Percentiles rank a stretch among this genome's conserved stretches.
Conservation (phyloP, 2,329 filamentous ascomycete genomes). For the Daldinia sp. region DNA sequence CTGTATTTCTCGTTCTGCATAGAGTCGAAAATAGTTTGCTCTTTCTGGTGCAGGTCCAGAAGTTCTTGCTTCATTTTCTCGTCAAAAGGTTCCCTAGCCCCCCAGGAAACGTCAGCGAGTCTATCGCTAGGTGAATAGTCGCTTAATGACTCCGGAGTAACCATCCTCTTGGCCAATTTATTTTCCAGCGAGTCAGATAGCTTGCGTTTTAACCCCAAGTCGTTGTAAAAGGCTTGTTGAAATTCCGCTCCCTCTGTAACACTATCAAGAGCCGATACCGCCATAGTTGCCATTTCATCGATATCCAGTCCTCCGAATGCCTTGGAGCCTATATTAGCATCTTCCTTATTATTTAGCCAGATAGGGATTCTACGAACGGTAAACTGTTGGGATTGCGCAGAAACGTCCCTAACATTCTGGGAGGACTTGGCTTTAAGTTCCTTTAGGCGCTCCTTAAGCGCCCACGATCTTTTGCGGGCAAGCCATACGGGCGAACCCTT, state of each 20-base stretch:
- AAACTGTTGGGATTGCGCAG: not conserved
- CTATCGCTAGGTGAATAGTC: conserved; percentile 13
- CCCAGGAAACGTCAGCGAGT: conserved; percentile 36
- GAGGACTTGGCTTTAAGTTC: conserved; percentile 39
- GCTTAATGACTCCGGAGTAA: not conserved
- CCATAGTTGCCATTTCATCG: conserved; percentile 2
- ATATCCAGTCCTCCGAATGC: conserved; percentile 7
- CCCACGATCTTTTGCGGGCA: conserved; percentile 76
- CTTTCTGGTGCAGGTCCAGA: conserved; percentile 45
- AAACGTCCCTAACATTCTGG: not conserved
- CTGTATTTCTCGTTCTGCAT: conserved; percentile 76
- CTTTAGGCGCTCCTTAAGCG: conserved; percentile 70
- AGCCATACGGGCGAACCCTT: conserved; percentile 68
- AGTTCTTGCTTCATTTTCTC: conserved; percentile 62
- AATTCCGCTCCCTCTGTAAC: not conserved
- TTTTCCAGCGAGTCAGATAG: conserved; percentile 9
- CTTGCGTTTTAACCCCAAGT: conserved; percentile 35
- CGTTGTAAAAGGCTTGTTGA: conserved; percentile 14
- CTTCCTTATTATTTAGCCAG: not conserved
- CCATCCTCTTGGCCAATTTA: conserved; percentile 24
- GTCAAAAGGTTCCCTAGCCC: conserved; percentile 25
- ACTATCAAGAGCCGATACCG: not conserved
- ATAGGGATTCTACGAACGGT: not conserved
- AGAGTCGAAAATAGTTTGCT: conserved; percentile 65
- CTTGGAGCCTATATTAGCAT: not conserved